Evolutionary conservation across 805 yeast species (phyloP).

Genomic region (Suhomyces faveliae): DNA sequence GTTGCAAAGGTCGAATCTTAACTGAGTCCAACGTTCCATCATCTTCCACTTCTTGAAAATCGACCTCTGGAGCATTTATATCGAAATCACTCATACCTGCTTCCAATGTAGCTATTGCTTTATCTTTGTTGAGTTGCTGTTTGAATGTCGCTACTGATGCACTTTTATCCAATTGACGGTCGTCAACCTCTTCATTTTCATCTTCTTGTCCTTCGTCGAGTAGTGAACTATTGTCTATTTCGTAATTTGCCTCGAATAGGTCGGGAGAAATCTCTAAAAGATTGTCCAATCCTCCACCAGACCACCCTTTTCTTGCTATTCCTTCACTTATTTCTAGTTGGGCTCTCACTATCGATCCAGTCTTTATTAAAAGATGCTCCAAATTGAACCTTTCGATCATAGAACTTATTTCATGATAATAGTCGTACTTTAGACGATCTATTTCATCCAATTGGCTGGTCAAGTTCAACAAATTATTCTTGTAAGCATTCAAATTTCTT

Average conservation of each 20-base stretch:
- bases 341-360: conserved; percentile 69
- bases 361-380: conserved; percentile 47
- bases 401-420: conserved; percentile 61
- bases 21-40: conserved; percentile 9
- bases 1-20: background rate
- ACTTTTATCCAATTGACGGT: conserved; percentile 5
- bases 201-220: background rate
- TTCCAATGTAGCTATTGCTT: background rate
- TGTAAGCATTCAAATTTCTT: conserved; percentile 66
- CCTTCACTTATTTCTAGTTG: conserved; percentile 80
- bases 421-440: conserved; percentile 71
- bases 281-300: conserved; percentile 82
- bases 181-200: background rate
- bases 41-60: conserved; percentile 2
- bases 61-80: background rate
- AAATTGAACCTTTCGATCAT: conserved; percentile 61
- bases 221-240: conserved; percentile 1
- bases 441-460: conserved; percentile 78
- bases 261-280: conserved; percentile 64
- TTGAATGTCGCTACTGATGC: conserved; percentile 9
- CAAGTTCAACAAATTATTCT: conserved; percentile 61
- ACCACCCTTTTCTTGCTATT: conserved; percentile 81
- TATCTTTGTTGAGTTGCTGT: background rate
- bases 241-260: conserved; percentile 23
- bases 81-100: background rate